Evolutionary conservation across 176 grass and related monocot genomes (phyloP), one percentile per base, ranked within the genome.

Genomic region (Oryza punctata): DNA sequence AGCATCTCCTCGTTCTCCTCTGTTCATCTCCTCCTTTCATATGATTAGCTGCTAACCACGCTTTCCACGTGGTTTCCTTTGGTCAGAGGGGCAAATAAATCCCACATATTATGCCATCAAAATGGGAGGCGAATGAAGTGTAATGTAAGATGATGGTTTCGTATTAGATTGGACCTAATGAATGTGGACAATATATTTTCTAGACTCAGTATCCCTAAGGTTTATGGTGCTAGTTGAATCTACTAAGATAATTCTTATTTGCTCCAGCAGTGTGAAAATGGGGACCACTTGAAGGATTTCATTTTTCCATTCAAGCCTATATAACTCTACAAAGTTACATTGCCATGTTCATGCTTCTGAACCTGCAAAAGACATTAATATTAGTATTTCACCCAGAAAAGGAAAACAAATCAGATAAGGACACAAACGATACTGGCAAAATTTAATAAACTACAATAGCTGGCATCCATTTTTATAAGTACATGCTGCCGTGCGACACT

Each of bases 1-100:
- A 67, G 49, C 83, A 85, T 90, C 73, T 79, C 52, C 4, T 73
- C 67, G 24, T 61, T 74, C 1, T 28, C 23, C n/a, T 77, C 61
- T 50, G 2, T 13, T 70, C 77, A 3, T 65, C 40, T 10, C 40
- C 30, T 63, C 44, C 35, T 76, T 49, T 49, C 64, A 61, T 40
- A 28, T 50, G 78, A 50, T 50, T 41, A 41, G 40, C 40, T 41
- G 1, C 9, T 41, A 41, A 10, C 40, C 40, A 41, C 40, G 9
- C 40, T 41, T 41, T 41, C 40, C 40, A 10, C 10, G 40, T 41
- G 40, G 40, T 41, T 41, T 41, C 9, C 40, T 10, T 41, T 41
- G 40, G 40, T 41, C 40, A 41, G 40, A 41, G 40, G 40, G 40
- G 40, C 40, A 41, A 41, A 41, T 1, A 41, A 41, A 10, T 11